Percentiles rank a stretch among this genome's conserved stretches.
Evolutionary conservation across 1,284 basidiomycete species (phyloP).

Genomic region (Thelephora terrestris): DNA sequence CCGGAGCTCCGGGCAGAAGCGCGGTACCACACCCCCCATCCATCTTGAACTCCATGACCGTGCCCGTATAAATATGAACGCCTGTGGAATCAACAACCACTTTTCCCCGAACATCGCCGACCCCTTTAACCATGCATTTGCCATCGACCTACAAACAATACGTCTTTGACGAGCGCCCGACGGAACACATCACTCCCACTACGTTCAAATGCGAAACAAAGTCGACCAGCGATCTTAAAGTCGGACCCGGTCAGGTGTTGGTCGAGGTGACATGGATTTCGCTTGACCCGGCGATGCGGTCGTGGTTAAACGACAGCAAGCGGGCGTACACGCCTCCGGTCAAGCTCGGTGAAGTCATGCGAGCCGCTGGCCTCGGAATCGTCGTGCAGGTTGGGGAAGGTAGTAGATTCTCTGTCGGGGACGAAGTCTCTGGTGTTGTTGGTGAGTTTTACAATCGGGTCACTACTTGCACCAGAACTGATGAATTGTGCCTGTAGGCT

Average conservation of each 20-base stretch:
- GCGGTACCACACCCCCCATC: too few species aligned
- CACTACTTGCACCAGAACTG: background rate
- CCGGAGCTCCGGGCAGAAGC: too few species aligned
- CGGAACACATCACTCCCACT: constrained; percentile 48
- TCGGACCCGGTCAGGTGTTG: constrained; percentile 49
- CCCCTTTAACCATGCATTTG: constrained; percentile 14
- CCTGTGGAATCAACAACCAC: too few species aligned
- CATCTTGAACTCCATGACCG: too few species aligned
- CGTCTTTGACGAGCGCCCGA: constrained; percentile 66
- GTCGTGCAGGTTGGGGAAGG: constrained; percentile 51
- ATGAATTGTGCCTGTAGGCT: constrained; percentile 34
- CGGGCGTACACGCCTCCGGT: constrained; percentile 67
- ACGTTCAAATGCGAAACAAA: constrained; percentile 62
- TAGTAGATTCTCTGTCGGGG: constrained; percentile 50
- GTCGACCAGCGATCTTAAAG: constrained; percentile 39
- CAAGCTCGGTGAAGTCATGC: constrained; percentile 78
- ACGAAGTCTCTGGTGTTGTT: constrained; percentile 47
- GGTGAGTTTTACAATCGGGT: constrained; percentile 32
- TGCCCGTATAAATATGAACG: too few species aligned
- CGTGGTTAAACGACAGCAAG: constrained; percentile 57
- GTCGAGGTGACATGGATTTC: constrained; percentile 70
- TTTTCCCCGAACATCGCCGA: too few species aligned
- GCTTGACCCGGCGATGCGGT: constrained; percentile 81
- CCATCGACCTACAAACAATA: constrained; percentile 48
- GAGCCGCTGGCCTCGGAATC: constrained; percentile 59